phyloP scores from a whole-genome alignment of 768 basidiomycete species.

The Tubosaeta sp. region DNA sequence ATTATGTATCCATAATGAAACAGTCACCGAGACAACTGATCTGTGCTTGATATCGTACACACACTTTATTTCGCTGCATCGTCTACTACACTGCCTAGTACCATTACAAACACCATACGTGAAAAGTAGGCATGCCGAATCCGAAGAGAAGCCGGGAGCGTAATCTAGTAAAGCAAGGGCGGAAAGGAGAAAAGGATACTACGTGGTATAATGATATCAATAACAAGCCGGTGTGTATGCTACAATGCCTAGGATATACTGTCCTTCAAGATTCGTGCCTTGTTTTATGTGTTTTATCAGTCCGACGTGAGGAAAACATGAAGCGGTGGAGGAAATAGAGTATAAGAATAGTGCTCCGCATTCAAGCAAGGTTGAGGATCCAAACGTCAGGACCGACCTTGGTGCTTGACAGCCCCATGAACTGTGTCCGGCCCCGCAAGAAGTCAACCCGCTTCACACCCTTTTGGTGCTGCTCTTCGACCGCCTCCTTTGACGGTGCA shows the following conservation, averaged over 20 bases:
- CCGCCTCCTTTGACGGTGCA: slow-evolving; percentile 26
- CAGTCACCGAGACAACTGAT: neutral
- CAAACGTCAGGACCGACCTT: slow-evolving; percentile 36
- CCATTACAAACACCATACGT: slow-evolving; percentile 12
- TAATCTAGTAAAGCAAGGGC: neutral
- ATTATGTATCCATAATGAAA: neutral
- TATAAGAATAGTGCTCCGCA: slow-evolving; percentile 23
- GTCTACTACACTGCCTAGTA: slow-evolving; percentile 18
- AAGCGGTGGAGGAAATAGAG: slow-evolving; percentile 7
- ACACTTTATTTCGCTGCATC: neutral
- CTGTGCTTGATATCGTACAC: slow-evolving; percentile 10
- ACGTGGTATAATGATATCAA: slow-evolving; percentile 25
- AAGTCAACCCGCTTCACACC: slow-evolving; percentile 57
- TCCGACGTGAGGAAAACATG: slow-evolving; percentile 5
- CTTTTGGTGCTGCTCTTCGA: slow-evolving; percentile 39
- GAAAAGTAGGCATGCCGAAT: slow-evolving; percentile 1
- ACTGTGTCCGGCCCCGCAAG: slow-evolving; percentile 37
- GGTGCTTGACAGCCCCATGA: slow-evolving; percentile 45
- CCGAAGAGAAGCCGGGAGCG: neutral
- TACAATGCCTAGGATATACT: slow-evolving; percentile 19
- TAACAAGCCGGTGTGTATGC: slow-evolving; percentile 16
- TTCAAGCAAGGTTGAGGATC: slow-evolving; percentile 28
- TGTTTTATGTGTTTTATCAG: slow-evolving; percentile 13
- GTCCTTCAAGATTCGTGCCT: neutral
- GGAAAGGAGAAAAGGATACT: neutral